These are phyloP conservation scores for Didymella segeticola DNA, from an alignment of 2,329 filamentous ascomycete species.

Conservation along the genomic window DNA sequence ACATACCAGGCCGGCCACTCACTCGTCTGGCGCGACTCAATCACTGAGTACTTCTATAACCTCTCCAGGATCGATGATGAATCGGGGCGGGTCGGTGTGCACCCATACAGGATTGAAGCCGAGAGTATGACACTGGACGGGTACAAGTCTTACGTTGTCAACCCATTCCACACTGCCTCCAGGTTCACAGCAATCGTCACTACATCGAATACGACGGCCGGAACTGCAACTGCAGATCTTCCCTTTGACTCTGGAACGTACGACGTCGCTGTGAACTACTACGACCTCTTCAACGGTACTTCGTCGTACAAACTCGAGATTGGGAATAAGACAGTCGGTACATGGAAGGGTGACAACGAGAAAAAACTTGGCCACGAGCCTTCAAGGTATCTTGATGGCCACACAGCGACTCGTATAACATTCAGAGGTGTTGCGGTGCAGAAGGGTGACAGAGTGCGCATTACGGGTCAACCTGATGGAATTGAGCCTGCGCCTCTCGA, in stretches of 20 bases:
- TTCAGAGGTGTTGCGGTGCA: constrained; percentile 60
- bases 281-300: constrained; percentile 65
- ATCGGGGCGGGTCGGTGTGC: constrained; percentile 62
- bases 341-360: constrained; percentile 68
- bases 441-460: constrained; percentile 61
- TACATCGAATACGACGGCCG: constrained; percentile 57
- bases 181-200: constrained; percentile 64
- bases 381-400: constrained; percentile 67
- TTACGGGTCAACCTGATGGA: constrained; percentile 66
- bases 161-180: constrained; percentile 67
- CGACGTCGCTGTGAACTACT: constrained; percentile 71
- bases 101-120: constrained; percentile 72
- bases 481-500: constrained; percentile 70
- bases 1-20: constrained; percentile 73
- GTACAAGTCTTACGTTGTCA: constrained; percentile 62
- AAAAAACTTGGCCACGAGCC: constrained; percentile 65
- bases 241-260: constrained; percentile 62
- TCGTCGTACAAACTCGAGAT: constrained; percentile 64
- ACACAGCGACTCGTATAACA: constrained; percentile 68
- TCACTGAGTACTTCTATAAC: constrained; percentile 69
- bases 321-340: constrained; percentile 60
- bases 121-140: constrained; percentile 68
- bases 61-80: constrained; percentile 67
- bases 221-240: constrained; percentile 57
- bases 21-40: constrained; percentile 73